Evolutionary conservation across 495 filamentous ascomycete species (phyloP), one percentile per base, ranked within the genome.

Genomic region (Aspergillus ostianus): DNA sequence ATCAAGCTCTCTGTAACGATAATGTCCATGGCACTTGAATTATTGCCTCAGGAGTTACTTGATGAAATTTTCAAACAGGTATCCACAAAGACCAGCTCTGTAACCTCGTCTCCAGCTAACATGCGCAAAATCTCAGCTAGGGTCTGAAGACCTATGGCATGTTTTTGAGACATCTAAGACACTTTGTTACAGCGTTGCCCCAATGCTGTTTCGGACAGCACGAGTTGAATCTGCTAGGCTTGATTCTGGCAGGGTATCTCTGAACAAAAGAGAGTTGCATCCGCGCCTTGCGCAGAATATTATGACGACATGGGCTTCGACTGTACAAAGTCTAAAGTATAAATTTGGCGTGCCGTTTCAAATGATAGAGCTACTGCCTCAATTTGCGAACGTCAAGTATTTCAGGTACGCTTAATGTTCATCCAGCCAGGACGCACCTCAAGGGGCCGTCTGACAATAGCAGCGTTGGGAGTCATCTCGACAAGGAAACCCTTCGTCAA

Each of bases 401-500:
- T 18, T 48, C n/a, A 48, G 46, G 46, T 48, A 48, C 46, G 46
- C n/a, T 48, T 48, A 10, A 48, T 48, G 15, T 48, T 48, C 46
- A 18, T 48, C 46, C 46, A 21, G 46, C 46, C 46, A 48, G n/a
- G 20, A 48, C 20, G 46, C 46, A 21, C 46, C 46, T 48, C 51
- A 53, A 36, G 26, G 18, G 32, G 26, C 51, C 26, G 51, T 27
- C 51, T 53, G 30, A 53, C 51, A 53, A 29, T 36, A 53, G 18
- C 51, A 53, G 51, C 30, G 36, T 53, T 53, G 26, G 51, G 51
- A 53, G 51, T 36, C 51, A 19, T 32, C 23, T 29, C 29, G 51
- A 53, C 23, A 53, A 53, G 51, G 51, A 53, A 36, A 53, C 9
- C 26, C 51, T 53, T 53, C 51, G 30, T 53, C 51, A 29, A 29